Conservation (phyloP, 345 rosid genomes). For the Camelina sativa region DNA sequence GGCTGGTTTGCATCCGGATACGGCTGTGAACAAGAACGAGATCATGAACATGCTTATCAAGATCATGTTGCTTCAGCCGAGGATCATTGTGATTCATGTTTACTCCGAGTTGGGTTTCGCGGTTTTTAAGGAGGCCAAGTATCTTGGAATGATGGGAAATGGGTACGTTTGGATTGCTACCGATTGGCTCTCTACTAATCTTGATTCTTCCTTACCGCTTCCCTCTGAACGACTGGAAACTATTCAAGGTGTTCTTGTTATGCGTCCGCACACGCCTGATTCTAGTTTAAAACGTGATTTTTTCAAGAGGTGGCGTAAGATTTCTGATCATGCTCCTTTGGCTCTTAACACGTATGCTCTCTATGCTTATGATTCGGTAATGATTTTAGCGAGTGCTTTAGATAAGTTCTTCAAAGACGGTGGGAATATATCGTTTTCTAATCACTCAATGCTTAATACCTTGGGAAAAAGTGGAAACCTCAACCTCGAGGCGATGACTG, state of each 20-base stretch:
- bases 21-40: constrained; percentile 42
- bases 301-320: constrained; percentile 61
- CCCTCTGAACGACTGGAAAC: constrained; percentile 63
- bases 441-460: constrained; percentile 62
- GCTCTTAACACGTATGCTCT: constrained; percentile 82
- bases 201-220: constrained; percentile 66
- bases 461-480: constrained; percentile 53
- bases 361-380: constrained; percentile 88
- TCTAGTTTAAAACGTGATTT: constrained; percentile 66
- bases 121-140: constrained; percentile 68
- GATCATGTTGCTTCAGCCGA: constrained; percentile 78
- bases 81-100: constrained; percentile 76
- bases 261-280: constrained; percentile 86
- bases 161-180: constrained; percentile 97
- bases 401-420: constrained; percentile 75
- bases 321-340: constrained; percentile 52
- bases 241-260: constrained; percentile 80
- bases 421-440: constrained; percentile 76
- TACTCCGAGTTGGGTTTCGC: constrained; percentile 56
- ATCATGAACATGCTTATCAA: constrained; percentile 78
- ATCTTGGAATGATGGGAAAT: constrained; percentile 92
- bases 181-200: constrained; percentile 72
- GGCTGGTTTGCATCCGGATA: constrained; percentile 60
- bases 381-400: constrained; percentile 80
- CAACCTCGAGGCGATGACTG: constrained; percentile 71